Evolutionary conservation across 345 rosid species (phyloP), one percentile per base, ranked within the genome.

Genomic region (Syzygium aromaticum): DNA sequence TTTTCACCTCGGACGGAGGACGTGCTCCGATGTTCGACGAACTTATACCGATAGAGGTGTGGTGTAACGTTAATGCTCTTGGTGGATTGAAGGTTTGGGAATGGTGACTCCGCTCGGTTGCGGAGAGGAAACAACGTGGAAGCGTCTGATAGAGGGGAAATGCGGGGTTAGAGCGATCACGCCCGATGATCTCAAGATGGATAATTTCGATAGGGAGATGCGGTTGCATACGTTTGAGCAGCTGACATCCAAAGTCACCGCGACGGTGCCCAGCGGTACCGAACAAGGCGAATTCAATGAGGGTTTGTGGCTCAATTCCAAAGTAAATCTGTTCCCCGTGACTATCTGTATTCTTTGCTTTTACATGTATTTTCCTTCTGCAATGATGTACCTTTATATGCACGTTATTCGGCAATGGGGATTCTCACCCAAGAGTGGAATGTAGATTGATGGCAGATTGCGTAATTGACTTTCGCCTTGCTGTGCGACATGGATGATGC

Each of bases 91-190:
- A 89, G 88, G 90, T 27, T 27, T 98, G 59, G 99, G 99, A 84
- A 86, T 95, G 97, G 96, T 96, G 63, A 96, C 96, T 52, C 99
- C 98, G 8, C 93, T 96, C 33, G 98, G 99, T 0, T 91, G 94
- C 86, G 98, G 99, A 25, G 97, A 93, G 86, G 98, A 93, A 86
- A 89, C 95, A 28, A 94, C 98, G 43, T 98, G 99, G 99, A 92
- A 86, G 89, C 93, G 93, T 86, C 90, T 96, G 92, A 92, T 94
- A 67, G 94, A 86, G 23, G 98, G 98, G 22, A 86, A 93, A 61
- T 94, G 95, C 89, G 98, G 98, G 87, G 87, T 98, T 85, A 92
- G 95, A 91, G 97, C 92, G 64, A 85, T 95, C 85, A 91, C 95
- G 11, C 89, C 88, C 30, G 94, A 95, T 3, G 99, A 95, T 91